These are phyloP conservation scores for Hyphodiscus hymeniophilus DNA, from an alignment of 495 filamentous ascomycete species.

Conservation along the genomic window DNA sequence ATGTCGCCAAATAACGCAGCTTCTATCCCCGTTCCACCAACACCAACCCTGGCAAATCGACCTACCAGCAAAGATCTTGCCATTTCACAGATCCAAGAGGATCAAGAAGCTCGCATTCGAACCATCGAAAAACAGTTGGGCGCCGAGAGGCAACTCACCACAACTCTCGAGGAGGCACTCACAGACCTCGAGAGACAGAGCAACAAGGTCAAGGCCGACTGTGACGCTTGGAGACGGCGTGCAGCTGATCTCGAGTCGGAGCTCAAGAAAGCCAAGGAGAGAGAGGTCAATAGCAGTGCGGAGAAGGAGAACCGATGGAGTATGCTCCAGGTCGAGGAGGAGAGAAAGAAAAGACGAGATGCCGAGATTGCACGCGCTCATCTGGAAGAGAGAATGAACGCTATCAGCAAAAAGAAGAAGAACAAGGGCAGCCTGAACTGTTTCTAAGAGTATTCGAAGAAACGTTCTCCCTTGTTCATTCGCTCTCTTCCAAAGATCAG, in stretches of 20 bases:
- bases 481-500: not conserved
- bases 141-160: constrained; percentile 92
- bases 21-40: constrained; percentile 26
- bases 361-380: constrained; percentile 79
- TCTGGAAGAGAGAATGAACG: constrained; percentile 89
- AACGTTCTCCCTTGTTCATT: not conserved
- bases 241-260: constrained; percentile 71
- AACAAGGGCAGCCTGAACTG: constrained; percentile 96
- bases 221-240: constrained; percentile 84
- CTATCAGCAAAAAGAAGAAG: constrained; percentile 91
- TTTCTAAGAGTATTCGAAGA: constrained; percentile 50
- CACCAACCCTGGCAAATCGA: constrained; percentile 42
- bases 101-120: constrained; percentile 88
- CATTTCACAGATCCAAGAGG: constrained; percentile 68
- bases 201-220: constrained; percentile 76
- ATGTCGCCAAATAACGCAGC: constrained; percentile 16
- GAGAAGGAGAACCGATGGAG: constrained; percentile 61
- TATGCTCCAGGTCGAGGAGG: constrained; percentile 89
- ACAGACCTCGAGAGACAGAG: constrained; percentile 84
- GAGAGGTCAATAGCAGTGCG: constrained; percentile 41
- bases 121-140: constrained; percentile 96
- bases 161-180: constrained; percentile 89
- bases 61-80: constrained; percentile 79
- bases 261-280: constrained; percentile 50
- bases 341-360: constrained; percentile 75